Percentiles rank a stretch among this genome's conserved stretches.
These are phyloP conservation scores for Triangularia setosa DNA, from an alignment of 2,329 filamentous ascomycete genomes.

Conservation along the genomic window DNA sequence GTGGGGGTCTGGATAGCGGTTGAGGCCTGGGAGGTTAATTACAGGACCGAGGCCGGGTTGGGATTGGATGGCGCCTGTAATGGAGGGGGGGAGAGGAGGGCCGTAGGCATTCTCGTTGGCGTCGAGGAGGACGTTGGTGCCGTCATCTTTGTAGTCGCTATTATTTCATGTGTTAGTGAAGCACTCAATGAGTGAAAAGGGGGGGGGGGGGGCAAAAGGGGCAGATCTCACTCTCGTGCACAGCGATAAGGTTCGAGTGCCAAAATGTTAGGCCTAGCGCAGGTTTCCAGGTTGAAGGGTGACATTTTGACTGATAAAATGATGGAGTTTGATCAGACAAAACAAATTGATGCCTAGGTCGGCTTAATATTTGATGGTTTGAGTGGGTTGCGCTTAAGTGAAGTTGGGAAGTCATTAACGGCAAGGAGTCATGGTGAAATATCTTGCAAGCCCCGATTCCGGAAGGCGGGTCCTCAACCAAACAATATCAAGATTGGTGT, in stretches of 20 bases:
- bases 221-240: slow-evolving; percentile 65
- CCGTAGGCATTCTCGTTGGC: slow-evolving; percentile 98
- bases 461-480: slow-evolving; percentile 19
- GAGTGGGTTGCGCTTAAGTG: neutral
- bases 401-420: slow-evolving; percentile 9
- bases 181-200: neutral
- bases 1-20: slow-evolving; percentile 96
- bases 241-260: slow-evolving; percentile 75
- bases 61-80: slow-evolving; percentile 37
- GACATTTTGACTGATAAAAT: slow-evolving; percentile 40
- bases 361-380: neutral
- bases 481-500: neutral
- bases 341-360: neutral
- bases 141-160: slow-evolving; percentile 98
- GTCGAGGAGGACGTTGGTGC: slow-evolving; percentile 91
- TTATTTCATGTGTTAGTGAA: slow-evolving; percentile 31
- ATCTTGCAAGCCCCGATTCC: slow-evolving; percentile 18
- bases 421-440: slow-evolving; percentile 10
- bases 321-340: neutral
- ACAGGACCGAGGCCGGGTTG: slow-evolving; percentile 46
- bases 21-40: slow-evolving; percentile 75
- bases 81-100: slow-evolving; percentile 53
- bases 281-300: slow-evolving; percentile 69
- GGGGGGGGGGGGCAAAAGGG: slow-evolving; percentile 12
- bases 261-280: slow-evolving; percentile 73